Percentiles rank a stretch among this genome's conserved stretches.
Evolutionary conservation across 1,139 yeast genomes (phyloP).

Genomic region (Debaryomyces singareniensis): DNA sequence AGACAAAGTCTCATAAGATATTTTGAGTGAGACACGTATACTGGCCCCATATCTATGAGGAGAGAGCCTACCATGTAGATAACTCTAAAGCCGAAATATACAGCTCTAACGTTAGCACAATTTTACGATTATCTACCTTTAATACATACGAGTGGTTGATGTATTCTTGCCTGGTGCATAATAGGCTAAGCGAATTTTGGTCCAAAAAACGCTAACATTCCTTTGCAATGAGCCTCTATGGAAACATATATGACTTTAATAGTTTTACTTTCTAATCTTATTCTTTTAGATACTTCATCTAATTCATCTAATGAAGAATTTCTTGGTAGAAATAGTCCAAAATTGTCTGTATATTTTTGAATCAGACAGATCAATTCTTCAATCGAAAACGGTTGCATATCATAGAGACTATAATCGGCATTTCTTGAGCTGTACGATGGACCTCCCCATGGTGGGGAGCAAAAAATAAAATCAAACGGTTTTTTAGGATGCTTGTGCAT

Average conservation of each 20-base stretch:
- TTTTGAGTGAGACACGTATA: no score
- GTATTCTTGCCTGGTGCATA: no score
- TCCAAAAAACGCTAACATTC: slow-evolving; percentile 59
- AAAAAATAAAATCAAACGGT: slow-evolving; percentile 62
- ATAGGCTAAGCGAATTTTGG: slow-evolving; percentile 3
- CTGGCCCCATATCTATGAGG: neutral
- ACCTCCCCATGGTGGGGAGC: slow-evolving; percentile 99
- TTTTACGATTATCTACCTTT: no score
- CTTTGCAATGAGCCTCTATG: slow-evolving; percentile 41
- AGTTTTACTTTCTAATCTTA: slow-evolving; percentile 38
- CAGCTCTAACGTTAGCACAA: no score
- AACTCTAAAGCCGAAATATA: no score
- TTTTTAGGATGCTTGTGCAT: slow-evolving; percentile 9
- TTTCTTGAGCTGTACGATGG: slow-evolving; percentile 46
- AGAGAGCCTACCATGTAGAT: no score
- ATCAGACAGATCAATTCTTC: slow-evolving; percentile 39
- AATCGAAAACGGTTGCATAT: slow-evolving; percentile 46
- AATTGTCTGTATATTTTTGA: slow-evolving; percentile 39
- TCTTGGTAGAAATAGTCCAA: slow-evolving; percentile 73
- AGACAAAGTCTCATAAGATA: no score
- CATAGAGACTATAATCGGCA: slow-evolving; percentile 37
- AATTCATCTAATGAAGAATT: slow-evolving; percentile 59
- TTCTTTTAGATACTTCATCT: slow-evolving; percentile 34
- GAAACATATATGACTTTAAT: slow-evolving; percentile 45
- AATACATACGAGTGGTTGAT: no score